Conservation (phyloP, 208 protist species). For the Tritrichomonas foetus region DNA sequence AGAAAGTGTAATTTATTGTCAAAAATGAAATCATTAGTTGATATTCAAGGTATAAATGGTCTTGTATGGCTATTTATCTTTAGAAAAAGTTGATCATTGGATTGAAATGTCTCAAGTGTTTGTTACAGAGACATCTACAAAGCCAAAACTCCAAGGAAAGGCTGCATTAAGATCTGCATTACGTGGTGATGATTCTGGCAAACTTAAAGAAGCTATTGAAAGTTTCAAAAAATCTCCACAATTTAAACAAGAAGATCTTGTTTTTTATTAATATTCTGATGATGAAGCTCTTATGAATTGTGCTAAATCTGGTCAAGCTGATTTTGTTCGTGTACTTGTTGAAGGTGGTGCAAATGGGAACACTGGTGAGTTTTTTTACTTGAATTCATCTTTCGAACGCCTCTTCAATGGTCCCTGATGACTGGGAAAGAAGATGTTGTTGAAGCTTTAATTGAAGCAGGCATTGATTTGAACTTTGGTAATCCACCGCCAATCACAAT, state of each 20-base stretch:
- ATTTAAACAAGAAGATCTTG: neutral
- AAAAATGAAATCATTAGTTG: too few species aligned
- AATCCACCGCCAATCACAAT: slow-evolving; percentile 40
- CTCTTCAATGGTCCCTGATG: neutral
- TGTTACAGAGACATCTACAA: neutral
- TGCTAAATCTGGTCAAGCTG: neutral
- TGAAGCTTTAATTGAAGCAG: neutral
- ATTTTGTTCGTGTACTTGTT: neutral
- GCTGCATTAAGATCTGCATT: neutral
- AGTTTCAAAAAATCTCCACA: neutral
- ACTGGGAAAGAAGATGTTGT: neutral
- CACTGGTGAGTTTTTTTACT: neutral
- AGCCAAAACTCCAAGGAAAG: neutral
- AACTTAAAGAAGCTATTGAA: neutral
- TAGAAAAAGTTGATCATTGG: too few species aligned
- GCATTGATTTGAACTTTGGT: neutral
- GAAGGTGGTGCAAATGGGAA: neutral
- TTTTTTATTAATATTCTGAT: neutral
- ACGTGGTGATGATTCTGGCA: neutral
- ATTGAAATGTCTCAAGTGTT: neutral
- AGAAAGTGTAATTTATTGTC: too few species aligned
- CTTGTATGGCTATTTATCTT: too few species aligned
- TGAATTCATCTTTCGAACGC: neutral
- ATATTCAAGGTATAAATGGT: too few species aligned
- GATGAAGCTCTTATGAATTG: neutral